phyloP scores from a whole-genome alignment of 768 basidiomycete species.

The Plicaturopsis crispa region DNA sequence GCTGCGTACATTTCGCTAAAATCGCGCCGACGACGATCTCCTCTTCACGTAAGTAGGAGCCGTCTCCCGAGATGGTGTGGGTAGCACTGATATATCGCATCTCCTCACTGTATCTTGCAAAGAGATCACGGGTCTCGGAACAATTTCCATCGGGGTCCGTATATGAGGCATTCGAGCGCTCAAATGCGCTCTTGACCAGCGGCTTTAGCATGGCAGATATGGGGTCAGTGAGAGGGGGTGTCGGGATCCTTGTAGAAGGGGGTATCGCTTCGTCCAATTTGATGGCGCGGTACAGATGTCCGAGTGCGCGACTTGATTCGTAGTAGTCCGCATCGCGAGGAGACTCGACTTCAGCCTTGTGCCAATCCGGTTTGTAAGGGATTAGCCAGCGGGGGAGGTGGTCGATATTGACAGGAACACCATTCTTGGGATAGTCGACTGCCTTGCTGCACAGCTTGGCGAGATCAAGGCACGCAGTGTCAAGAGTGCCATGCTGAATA shows the following conservation, averaged over 20 bases:
- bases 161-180: conserved; percentile 15
- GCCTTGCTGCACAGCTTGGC: conserved; percentile 60
- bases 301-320: conserved; percentile 61
- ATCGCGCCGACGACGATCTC: conserved; percentile 75
- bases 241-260: conserved; percentile 8
- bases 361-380: conserved; percentile 74
- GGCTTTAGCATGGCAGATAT: conserved; percentile 14
- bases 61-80: conserved; percentile 53
- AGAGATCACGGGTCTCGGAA: conserved; percentile 29
- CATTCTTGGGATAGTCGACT: conserved; percentile 79
- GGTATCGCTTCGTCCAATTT: conserved; percentile 29
- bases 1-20: conserved; percentile 58
- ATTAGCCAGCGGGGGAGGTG: conserved; percentile 49
- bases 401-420: conserved; percentile 51
- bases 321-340: conserved; percentile 63
- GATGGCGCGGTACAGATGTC: conserved; percentile 62
- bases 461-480: conserved; percentile 46
- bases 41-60: conserved; percentile 56
- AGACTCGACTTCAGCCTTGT: conserved; percentile 47
- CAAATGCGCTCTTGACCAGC: background rate
- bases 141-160: conserved; percentile 16
- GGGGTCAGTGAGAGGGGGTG: conserved; percentile 22
- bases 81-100: conserved; percentile 63
- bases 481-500: conserved; percentile 50
- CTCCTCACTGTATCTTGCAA: conserved; percentile 52